These are phyloP conservation scores for Colletotrichum chrysophilum DNA, from an alignment of 2,329 filamentous ascomycete species.

Conservation along the genomic window DNA sequence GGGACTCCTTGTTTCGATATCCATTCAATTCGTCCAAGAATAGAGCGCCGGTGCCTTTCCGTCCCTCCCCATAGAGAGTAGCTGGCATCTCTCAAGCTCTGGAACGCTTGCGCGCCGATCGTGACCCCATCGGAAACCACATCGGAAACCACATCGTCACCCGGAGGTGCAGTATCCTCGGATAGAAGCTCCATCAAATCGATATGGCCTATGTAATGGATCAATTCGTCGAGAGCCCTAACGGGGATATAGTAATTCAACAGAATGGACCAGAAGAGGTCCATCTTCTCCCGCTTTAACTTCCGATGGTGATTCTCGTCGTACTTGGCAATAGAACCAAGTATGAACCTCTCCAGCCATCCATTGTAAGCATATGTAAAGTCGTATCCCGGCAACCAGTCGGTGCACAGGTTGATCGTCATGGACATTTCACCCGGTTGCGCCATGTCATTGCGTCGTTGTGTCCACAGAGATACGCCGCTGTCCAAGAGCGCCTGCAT, in stretches of 20 bases:
- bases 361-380: accelerated
- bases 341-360: not conserved
- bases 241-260: not conserved
- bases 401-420: not conserved
- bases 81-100: not conserved
- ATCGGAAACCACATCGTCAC: too few species aligned
- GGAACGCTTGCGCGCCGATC: accelerated
- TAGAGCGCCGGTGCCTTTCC: accelerated
- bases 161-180: not conserved
- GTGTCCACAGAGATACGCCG: accelerated
- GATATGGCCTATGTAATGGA: not conserved
- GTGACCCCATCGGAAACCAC: not conserved
- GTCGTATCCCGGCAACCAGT: accelerated
- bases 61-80: accelerated
- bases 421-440: not conserved
- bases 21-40: accelerated
- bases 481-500: not conserved
- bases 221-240: too few species aligned
- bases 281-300: not conserved
- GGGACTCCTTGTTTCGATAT: not conserved
- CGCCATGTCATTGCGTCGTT: accelerated
- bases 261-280: accelerated
- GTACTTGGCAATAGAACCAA: not conserved
- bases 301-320: not conserved
- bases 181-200: accelerated